These are phyloP conservation scores for Beta corolliflora DNA, from an alignment of 179 eudicot genomes.

Conservation along the genomic window DNA sequence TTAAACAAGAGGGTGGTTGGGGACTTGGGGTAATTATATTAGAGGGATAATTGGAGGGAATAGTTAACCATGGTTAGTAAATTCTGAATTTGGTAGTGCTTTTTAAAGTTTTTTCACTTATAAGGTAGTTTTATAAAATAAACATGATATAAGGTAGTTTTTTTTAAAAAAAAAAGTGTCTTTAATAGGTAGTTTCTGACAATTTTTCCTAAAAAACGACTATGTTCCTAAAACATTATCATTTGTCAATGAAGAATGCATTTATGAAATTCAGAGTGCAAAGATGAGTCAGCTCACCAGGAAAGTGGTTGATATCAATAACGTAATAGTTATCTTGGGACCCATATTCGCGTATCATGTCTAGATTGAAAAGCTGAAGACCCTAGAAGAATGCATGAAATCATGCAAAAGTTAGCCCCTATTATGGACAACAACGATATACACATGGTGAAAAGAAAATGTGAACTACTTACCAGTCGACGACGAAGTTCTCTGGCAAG, in stretches of 20 bases:
- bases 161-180: too few species aligned
- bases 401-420: not conserved
- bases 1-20: too few species aligned
- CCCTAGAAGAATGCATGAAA: conserved; percentile 32
- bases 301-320: conserved; percentile 77
- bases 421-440: not conserved
- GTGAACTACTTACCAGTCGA: conserved; percentile 46
- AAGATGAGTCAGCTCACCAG: conserved; percentile 45
- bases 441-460: not conserved
- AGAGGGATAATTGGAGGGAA: too few species aligned
- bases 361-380: too few species aligned
- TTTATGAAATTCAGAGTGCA: not conserved
- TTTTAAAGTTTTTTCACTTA: too few species aligned
- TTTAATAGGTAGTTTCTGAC: too few species aligned
- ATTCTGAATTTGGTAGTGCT: too few species aligned
- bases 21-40: too few species aligned
- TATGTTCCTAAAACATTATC: not conserved
- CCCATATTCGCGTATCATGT: conserved; percentile 72
- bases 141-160: too few species aligned
- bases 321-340: conserved; percentile 54
- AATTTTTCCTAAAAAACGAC: too few species aligned
- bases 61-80: too few species aligned
- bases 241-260: conserved; percentile 1
- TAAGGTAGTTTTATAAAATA: too few species aligned
- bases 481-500: conserved; percentile 67